phyloP scores from a whole-genome alignment of 2,329 filamentous ascomycete genomes.

The Aphanoascus verrucosus region DNA sequence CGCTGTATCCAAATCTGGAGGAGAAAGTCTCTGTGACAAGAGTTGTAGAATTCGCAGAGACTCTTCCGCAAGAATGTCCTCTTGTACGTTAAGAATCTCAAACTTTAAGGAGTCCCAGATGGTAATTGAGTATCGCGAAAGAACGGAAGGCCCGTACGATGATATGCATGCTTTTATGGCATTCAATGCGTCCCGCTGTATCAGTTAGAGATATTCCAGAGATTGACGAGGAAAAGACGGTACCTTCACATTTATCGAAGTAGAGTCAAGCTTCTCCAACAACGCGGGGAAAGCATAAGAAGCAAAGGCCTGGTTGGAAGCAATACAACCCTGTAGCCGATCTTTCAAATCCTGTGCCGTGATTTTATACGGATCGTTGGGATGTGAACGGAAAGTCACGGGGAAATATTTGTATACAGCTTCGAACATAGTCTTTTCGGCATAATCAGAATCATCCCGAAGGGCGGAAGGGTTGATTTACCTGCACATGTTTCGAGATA shows the following conservation, averaged over 20 bases:
- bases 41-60: constrained; percentile 46
- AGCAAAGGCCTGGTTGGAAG: constrained; percentile 53
- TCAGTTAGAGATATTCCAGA: background rate
- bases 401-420: constrained; percentile 63
- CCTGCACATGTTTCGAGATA: constrained; percentile 49
- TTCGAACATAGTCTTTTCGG: constrained; percentile 46
- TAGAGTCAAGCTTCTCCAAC: constrained; percentile 59
- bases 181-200: constrained; percentile 53
- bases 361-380: constrained; percentile 59
- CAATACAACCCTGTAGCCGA: constrained; percentile 52
- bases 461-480: constrained; percentile 20
- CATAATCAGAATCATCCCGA: background rate
- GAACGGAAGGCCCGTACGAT: constrained; percentile 49
- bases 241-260: constrained; percentile 56
- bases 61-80: constrained; percentile 53
- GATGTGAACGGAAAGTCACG: constrained; percentile 59
- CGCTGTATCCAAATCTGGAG: constrained; percentile 26
- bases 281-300: constrained; percentile 56
- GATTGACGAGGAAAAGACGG: constrained; percentile 5
- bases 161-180: constrained; percentile 49
- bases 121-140: constrained; percentile 53
- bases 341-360: constrained; percentile 58
- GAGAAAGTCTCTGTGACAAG: constrained; percentile 47
- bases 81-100: constrained; percentile 56
- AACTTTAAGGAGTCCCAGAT: constrained; percentile 61